Evolutionary conservation across 371 early-diverging fungal genomes (phyloP), one percentile per base, ranked within the genome.

Genomic region (Mortierella sp.): DNA sequence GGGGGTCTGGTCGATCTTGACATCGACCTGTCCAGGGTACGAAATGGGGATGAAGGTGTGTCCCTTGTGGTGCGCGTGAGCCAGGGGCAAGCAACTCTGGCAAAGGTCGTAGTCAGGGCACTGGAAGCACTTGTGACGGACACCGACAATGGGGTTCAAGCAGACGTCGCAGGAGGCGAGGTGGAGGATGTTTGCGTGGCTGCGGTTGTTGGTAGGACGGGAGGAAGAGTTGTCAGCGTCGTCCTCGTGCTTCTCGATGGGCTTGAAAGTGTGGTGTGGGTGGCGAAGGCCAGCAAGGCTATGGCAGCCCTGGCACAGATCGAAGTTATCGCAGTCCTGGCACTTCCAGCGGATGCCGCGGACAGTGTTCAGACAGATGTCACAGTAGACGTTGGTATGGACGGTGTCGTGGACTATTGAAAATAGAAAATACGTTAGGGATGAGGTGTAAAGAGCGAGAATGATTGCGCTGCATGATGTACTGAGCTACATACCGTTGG

Each of bases 101-200:
- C 92, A 92, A 44, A 92, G 82, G 71, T 92, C 93, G 70, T 90
- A 92, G 77, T 92, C 91, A 63, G 88, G 82, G 75, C 88, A 89
- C 68, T 86, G 84, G 54, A 84, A 81, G 72, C 92, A 92, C 51
- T 90, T 90, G 83, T 92, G 90, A n/a, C 92, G 76, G 16, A 87
- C 83, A 3, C 92, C 92, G 27, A 87, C 75, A 63, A 92, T 91
- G n/a, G 87, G 60, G 43, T 82, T 87, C 75, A 89, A 82, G 78
- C 93, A 92, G 43, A 89, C 78, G 78, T 92, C 92, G 74, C 93
- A 92, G 3, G 77, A 81, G 49, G 89, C 90, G 4, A 54, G 72
- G 75, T 90, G 90, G 43, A n/a, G 14, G 7, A 68, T 32, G 14
- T n/a, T 60, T 10, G 58, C 44, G 7, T 27, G 49, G 48, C 43